Conservation (phyloP, 805 yeast species). For the Saccharomycopsis fermentans region DNA sequence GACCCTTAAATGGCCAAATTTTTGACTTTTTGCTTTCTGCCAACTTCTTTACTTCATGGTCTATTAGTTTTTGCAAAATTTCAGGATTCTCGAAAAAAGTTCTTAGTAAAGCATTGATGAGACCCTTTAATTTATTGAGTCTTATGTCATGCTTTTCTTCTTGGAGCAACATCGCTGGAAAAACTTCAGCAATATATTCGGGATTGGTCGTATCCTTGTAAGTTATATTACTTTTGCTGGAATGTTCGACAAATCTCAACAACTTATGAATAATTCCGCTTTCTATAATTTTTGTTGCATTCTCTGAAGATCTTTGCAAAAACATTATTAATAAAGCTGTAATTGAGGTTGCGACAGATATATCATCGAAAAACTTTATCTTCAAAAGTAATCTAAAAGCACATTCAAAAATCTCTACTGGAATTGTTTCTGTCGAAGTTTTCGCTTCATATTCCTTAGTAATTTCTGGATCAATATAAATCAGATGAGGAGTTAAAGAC, state of each 20-base stretch:
- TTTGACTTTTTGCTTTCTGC: constrained; percentile 21
- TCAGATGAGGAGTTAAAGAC: not conserved
- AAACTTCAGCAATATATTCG: not conserved
- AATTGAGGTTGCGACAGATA: constrained; percentile 41
- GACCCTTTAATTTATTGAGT: constrained; percentile 32
- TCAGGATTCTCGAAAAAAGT: constrained; percentile 57
- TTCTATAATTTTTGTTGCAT: constrained; percentile 32
- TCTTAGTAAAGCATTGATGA: constrained; percentile 45
- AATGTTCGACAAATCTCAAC: constrained; percentile 31
- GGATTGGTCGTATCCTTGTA: constrained; percentile 21
- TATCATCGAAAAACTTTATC: constrained; percentile 32
- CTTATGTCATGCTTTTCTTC: constrained; percentile 5
- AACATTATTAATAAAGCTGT: constrained; percentile 47
- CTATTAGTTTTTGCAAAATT: constrained; percentile 38
- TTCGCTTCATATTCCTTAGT: not conserved
- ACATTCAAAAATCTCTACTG: not conserved
- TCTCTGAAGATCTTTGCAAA: constrained; percentile 33
- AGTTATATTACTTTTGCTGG: not conserved
- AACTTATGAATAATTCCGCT: constrained; percentile 40
- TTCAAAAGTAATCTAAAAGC: not conserved
- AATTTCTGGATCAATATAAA: not conserved
- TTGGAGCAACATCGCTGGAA: not conserved
- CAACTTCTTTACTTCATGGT: constrained; percentile 33
- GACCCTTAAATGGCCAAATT: constrained; percentile 1
- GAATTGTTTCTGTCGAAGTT: not conserved